Conservation (phyloP, 371 early-diverging fungal genomes). For the Rhizoclosmatium hyalinum region DNA sequence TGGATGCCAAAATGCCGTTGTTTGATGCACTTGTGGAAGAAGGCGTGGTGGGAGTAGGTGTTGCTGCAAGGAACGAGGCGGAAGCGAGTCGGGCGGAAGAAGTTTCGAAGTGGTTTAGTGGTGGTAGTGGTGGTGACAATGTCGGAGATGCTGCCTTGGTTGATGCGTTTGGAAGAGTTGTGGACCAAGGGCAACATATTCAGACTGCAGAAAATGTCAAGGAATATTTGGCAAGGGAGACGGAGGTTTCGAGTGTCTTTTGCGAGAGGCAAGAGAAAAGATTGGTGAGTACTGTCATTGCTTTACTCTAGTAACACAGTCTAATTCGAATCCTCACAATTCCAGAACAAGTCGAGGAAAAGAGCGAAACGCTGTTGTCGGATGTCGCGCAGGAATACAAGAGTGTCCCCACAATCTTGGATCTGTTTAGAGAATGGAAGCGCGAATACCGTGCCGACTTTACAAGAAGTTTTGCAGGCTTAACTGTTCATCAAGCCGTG, state of each 20-base stretch:
- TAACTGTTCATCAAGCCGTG: constrained; percentile 25
- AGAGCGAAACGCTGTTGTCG: not conserved
- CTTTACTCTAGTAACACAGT: not conserved
- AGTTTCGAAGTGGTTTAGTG: not conserved
- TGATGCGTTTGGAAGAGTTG: constrained; percentile 26
- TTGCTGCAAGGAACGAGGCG: not conserved
- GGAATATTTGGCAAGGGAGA: not conserved
- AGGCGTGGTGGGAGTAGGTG: too few relatives aligned
- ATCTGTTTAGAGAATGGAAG: constrained; percentile 19
- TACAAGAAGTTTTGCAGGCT: constrained; percentile 13
- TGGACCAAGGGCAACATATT: not conserved
- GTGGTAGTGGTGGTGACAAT: too few relatives aligned
- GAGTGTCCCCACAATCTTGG: not conserved
- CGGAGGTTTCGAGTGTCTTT: not conserved
- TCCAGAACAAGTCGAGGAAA: not conserved
- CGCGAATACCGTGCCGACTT: not conserved
- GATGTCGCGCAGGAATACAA: constrained; percentile 27
- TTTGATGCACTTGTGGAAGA: not conserved
- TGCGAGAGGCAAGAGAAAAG: not conserved
- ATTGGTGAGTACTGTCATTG: constrained; percentile 1
- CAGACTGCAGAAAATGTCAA: constrained; percentile 4
- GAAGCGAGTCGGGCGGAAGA: constrained; percentile 2
- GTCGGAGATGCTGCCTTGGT: constrained; percentile 8
- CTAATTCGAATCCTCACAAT: not conserved
- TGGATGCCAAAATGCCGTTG: constrained; percentile 24